phyloP scores from a whole-genome alignment of 2,329 filamentous ascomycete species.

The Hymenoscyphus repandus region DNA sequence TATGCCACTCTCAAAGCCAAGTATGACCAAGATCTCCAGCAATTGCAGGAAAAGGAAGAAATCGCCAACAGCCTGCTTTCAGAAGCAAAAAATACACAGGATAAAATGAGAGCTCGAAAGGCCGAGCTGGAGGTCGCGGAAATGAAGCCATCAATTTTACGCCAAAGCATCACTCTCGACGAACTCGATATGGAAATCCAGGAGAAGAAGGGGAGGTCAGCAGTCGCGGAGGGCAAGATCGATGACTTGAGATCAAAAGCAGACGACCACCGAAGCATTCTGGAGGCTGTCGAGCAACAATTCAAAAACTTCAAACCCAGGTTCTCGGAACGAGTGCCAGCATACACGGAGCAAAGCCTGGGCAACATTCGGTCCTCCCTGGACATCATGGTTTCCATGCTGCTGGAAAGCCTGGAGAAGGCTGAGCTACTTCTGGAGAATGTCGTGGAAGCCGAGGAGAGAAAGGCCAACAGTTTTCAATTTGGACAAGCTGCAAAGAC shows the following conservation, averaged over 20 bases:
- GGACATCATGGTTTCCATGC: neutral
- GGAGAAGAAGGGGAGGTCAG: conserved; percentile 1
- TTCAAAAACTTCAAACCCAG: neutral
- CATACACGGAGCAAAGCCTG: neutral
- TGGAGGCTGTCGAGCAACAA: neutral
- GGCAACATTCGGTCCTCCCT: neutral
- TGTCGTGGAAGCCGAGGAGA: neutral
- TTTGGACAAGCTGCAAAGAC: neutral
- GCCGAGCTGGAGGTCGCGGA: conserved; percentile 7
- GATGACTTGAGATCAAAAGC: neutral
- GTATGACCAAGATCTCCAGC: neutral
- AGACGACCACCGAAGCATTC: neutral
- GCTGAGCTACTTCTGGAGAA: neutral
- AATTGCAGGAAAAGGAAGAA: neutral
- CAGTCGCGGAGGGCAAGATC: conserved; percentile 1
- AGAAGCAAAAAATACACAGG: neutral
- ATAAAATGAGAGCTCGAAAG: conserved; percentile 1
- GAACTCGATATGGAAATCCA: neutral
- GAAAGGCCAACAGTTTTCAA: neutral
- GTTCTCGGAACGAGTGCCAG: neutral
- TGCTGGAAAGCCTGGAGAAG: conserved; percentile 2
- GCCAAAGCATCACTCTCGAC: neutral
- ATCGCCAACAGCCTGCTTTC: neutral
- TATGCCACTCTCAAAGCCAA: neutral
- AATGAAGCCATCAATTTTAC: conserved; percentile 1